These are phyloP conservation scores for Panicum hallii DNA, from an alignment of 202 grass and related monocot genomes.

Conservation along the genomic window DNA sequence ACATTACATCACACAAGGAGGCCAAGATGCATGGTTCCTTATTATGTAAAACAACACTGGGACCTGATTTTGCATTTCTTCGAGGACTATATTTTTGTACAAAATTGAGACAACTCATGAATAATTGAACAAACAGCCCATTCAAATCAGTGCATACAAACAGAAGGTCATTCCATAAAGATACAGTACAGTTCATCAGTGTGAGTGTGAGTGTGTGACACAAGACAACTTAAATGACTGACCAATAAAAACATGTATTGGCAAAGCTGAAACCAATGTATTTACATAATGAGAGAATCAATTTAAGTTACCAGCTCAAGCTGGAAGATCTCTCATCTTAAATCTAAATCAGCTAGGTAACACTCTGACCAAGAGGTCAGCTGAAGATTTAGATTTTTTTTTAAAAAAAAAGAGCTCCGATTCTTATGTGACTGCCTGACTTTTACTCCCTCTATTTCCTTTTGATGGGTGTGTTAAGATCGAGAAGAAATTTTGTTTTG, in stretches of 20 bases:
- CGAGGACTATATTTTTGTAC: background rate
- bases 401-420: background rate
- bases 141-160: constrained; percentile 12
- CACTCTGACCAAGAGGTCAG: background rate
- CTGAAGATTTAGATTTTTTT: background rate
- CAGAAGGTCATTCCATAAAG: constrained; percentile 14
- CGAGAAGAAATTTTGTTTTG: background rate
- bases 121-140: background rate
- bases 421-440: background rate
- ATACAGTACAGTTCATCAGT: background rate
- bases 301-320: background rate
- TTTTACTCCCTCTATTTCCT: background rate
- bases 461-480: background rate
- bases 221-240: constrained; percentile 9
- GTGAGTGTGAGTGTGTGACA: background rate
- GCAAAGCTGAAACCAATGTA: constrained; percentile 14
- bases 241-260: background rate
- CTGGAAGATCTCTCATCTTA: constrained; percentile 5
- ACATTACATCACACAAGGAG: background rate
- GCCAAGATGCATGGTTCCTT: constrained; percentile 13
- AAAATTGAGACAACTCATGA: constrained; percentile 2
- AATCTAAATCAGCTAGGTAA: constrained; percentile 24
- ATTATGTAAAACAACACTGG: background rate
- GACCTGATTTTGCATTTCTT: constrained; percentile 18
- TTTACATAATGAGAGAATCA: background rate